A percentile compares a stretch with the other conserved stretches of the same genome.
These are phyloP conservation scores for Aspergillus homomorphus DNA, from an alignment of 495 filamentous ascomycete genomes.

Conservation along the genomic window DNA sequence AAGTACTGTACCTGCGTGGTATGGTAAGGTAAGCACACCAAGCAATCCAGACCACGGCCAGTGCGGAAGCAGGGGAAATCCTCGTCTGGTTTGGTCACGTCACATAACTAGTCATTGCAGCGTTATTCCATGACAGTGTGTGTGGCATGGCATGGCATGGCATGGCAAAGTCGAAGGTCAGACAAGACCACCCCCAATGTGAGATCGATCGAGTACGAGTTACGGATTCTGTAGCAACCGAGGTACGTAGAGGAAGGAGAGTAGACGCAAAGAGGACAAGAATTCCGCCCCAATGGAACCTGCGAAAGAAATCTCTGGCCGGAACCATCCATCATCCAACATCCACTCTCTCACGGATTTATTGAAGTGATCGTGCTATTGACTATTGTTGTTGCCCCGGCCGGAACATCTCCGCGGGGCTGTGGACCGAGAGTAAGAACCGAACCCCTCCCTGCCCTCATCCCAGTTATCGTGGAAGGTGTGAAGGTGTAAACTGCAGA, in stretches of 20 bases:
- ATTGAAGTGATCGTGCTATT: too few relatives aligned
- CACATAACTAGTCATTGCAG: not conserved
- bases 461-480: not conserved
- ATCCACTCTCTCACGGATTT: too few relatives aligned
- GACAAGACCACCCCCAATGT: not conserved
- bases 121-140: not conserved
- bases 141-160: too few relatives aligned
- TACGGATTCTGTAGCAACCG: not conserved
- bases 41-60: not conserved
- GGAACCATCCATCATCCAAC: too few relatives aligned
- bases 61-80: not conserved
- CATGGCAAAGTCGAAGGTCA: not conserved
- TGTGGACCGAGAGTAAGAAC: not conserved
- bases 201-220: too few relatives aligned
- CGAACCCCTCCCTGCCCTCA: too few relatives aligned
- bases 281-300: constrained; percentile 6
- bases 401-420: constrained; percentile 8
- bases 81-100: not conserved
- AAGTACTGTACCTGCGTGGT: not conserved
- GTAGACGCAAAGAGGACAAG: not conserved
- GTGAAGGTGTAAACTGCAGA: not conserved
- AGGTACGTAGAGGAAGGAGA: not conserved
- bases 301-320: not conserved
- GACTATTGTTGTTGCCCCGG: not conserved
- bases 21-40: not conserved